A percentile compares a stretch with the other conserved stretches of the same genome.
These are phyloP conservation scores for Trichoderma koningii DNA, from an alignment of 2,329 filamentous ascomycete species.

Conservation along the genomic window DNA sequence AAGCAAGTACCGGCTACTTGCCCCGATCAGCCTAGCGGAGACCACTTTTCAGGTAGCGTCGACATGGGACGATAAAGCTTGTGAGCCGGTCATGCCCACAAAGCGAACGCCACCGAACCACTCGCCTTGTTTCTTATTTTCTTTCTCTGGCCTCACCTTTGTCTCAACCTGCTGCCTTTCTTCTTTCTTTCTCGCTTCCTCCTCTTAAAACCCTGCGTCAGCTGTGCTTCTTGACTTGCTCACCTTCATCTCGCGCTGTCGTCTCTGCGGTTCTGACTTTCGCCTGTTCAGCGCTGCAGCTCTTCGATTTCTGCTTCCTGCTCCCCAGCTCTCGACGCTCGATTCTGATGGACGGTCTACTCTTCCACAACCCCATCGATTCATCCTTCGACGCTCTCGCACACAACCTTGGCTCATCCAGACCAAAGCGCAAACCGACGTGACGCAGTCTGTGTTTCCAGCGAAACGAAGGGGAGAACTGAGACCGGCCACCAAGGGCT, in stretches of 20 bases:
- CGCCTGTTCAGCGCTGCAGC: constrained; percentile 2
- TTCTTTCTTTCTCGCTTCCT: background rate
- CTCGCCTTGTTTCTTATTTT: constrained; percentile 11
- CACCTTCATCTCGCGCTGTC: background rate
- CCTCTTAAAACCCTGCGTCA: background rate
- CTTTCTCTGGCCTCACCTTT: constrained; percentile 20
- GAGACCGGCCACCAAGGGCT: background rate
- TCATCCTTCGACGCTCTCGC: constrained; percentile 8
- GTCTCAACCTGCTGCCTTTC: constrained; percentile 1
- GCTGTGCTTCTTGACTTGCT: background rate
- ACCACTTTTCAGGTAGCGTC: constrained; percentile 3
- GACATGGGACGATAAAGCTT: constrained; percentile 7
- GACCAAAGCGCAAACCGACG: constrained; percentile 24
- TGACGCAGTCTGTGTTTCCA: constrained; percentile 20
- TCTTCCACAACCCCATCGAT: constrained; percentile 7
- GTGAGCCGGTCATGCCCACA: constrained; percentile 24
- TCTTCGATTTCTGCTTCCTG: too few relatives aligned
- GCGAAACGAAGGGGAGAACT: constrained; percentile 6
- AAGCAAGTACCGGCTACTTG: constrained; percentile 23
- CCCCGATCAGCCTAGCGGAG: constrained; percentile 16
- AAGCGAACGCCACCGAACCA: constrained; percentile 23
- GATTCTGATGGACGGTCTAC: constrained; percentile 28
- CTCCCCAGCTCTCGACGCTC: constrained; percentile 1
- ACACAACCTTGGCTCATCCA: constrained; percentile 9
- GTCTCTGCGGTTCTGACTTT: background rate